phyloP scores from a whole-genome alignment of 768 basidiomycete species.

The Clitopilus passeckerianus region DNA sequence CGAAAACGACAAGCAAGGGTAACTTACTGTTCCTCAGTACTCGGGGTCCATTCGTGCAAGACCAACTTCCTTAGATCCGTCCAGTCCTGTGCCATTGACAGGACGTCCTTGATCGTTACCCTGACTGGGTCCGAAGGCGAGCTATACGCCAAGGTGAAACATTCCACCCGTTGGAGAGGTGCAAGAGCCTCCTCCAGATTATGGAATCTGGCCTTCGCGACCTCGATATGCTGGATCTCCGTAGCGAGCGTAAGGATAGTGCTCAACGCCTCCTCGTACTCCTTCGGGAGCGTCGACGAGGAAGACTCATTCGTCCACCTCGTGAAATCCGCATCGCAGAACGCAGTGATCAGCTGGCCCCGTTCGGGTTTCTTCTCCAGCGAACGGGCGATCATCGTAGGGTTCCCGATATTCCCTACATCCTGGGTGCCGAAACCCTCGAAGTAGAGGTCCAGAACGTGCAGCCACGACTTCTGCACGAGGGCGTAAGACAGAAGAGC shows the following conservation, averaged over 20 bases:
- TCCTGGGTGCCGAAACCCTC: neutral
- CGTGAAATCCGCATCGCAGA: conserved; percentile 3
- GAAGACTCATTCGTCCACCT: conserved; percentile 3
- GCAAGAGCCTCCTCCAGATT: neutral
- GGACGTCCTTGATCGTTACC: neutral
- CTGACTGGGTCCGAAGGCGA: neutral
- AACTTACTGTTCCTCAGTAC: neutral
- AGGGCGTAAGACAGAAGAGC: conserved; percentile 4
- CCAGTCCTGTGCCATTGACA: neutral
- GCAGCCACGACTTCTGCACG: conserved; percentile 9
- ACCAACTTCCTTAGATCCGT: neutral
- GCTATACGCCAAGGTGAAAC: neutral
- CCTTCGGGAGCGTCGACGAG: neutral
- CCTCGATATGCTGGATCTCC: neutral
- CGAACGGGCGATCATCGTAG: neutral
- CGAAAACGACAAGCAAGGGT: neutral
- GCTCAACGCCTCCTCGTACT: neutral
- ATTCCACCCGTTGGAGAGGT: neutral
- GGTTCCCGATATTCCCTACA: conserved; percentile 1
- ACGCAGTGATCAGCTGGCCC: conserved; percentile 4
- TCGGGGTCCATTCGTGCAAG: neutral
- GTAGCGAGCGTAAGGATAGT: conserved; percentile 6
- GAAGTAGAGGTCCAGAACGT: conserved; percentile 9
- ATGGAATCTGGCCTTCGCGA: neutral
- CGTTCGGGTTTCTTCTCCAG: conserved; percentile 7